These are phyloP conservation scores for Lasiodiplodia gonubiensis DNA, from an alignment of 2,329 filamentous ascomycete species.

Conservation along the genomic window DNA sequence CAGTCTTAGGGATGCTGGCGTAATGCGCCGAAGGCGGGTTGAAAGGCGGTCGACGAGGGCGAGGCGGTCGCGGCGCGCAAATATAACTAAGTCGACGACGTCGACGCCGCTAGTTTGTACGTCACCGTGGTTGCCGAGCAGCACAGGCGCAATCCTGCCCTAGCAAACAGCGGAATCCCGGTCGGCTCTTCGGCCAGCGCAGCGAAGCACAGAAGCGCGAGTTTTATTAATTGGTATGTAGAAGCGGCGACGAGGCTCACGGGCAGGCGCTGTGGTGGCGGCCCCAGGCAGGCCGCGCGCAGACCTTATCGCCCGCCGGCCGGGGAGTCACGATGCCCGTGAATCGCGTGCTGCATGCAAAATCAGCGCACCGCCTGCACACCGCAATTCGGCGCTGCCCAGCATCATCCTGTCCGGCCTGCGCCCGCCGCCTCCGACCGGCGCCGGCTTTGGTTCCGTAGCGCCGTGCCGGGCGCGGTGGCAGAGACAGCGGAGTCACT, in stretches of 20 bases:
- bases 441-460: constrained; percentile 1
- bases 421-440: not conserved
- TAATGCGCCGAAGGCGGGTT: constrained; percentile 19
- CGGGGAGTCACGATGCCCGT: not conserved
- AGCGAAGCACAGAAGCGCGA: constrained; percentile 1
- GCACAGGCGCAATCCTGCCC: constrained; percentile 22
- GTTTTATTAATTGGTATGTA: constrained; percentile 5
- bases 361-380: constrained; percentile 21
- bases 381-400: constrained; percentile 17
- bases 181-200: constrained; percentile 7
- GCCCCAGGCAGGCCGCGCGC: not conserved
- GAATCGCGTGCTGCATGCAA: constrained; percentile 25
- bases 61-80: constrained; percentile 16
- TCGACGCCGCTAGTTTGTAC: constrained; percentile 11
- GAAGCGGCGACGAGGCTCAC: not conserved
- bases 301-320: constrained; percentile 13
- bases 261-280: not conserved
- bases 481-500: not conserved
- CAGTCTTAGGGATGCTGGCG: not conserved
- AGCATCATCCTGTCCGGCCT: not conserved
- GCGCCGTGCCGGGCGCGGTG: constrained; percentile 3
- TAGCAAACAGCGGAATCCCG: constrained; percentile 13
- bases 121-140: constrained; percentile 19
- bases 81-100: constrained; percentile 18
- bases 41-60: constrained; percentile 17